Base-by-base conservation (phyloP, 23 red algal species). In the Gracilaria domingensis region DNA sequence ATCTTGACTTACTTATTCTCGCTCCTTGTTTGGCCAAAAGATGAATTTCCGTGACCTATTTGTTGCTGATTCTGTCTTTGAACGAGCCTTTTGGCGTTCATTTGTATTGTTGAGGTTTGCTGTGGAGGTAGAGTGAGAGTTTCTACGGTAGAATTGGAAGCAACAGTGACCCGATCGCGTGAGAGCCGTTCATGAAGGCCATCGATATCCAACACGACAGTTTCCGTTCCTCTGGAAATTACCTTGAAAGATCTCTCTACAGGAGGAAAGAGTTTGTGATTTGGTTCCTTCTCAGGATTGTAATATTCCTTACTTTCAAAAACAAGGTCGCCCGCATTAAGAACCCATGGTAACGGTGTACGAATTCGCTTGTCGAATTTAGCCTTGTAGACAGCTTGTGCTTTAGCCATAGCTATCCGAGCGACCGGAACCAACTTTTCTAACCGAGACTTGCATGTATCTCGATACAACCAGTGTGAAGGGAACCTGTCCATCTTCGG, bases 231-330 rank as follows among this genome's bases (percentile, higher is more conserved):
- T 0, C 12, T 16, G 49, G 28, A 34, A 0, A 81, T 56, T 24
- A 81, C 49, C 48, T 26, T 34, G 0, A 50, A 57, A 29, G 77
- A 45, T 55, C 77, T 45, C 0, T 50, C 49, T 0, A 24, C 77
- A 8, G 21, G 12, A 57, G 40, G 44, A 17, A 45, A 40, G 7
- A 81, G 50, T 35, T 81, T 81, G 1, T 81, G 77, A n/a, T 45
- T 13, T 24, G 37, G 18, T n/a, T 59, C 50, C n/a, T 56, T 51
- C 32, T 57, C 49, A n/a, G 70, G 70, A 56, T 58, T 56, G 16
- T 13, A 81, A 26, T 81, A 81, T 14, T 81, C 36, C 58, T 59
- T 81, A 20, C 77, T 38, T 50, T 56, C 11, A 0, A 81, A 81
- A 8, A 81, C 77, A 24, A 56, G 29, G 29, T 48, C 45, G 12